These are phyloP conservation scores for Yarrowia sp. DNA, from an alignment of 805 yeast genomes.

Conservation along the genomic window DNA sequence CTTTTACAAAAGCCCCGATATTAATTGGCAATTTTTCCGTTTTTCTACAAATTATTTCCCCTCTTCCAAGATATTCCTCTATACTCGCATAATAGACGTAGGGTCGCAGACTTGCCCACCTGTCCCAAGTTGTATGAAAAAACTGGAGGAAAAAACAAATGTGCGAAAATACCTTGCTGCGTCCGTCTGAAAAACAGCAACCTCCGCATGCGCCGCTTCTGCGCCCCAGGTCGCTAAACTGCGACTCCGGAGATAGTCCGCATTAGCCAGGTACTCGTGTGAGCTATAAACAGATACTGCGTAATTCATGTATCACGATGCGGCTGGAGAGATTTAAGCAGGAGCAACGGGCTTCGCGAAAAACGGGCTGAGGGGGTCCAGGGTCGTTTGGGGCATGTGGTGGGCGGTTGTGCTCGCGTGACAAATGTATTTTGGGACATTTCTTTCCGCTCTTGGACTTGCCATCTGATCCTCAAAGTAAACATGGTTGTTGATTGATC, in stretches of 20 bases:
- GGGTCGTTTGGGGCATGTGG: background rate
- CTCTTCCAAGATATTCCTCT: too few species aligned
- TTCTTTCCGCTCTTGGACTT: background rate
- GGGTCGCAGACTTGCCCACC: constrained; percentile 15
- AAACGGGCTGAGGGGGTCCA: background rate
- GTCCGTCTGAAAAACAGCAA: background rate
- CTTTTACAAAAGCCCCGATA: too few species aligned
- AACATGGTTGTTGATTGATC: background rate
- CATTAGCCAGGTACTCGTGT: constrained; percentile 12
- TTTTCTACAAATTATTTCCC: background rate
- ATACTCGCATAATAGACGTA: background rate
- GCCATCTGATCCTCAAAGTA: background rate
- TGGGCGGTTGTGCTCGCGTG: background rate
- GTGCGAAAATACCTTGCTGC: background rate
- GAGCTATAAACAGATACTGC: background rate
- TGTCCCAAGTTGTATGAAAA: background rate
- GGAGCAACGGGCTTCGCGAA: background rate
- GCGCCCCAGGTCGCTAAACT: constrained; percentile 11
- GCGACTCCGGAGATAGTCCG: background rate
- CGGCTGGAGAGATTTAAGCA: background rate
- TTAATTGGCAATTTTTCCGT: background rate
- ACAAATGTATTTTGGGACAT: background rate
- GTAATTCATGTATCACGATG: background rate
- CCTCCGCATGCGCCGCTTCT: background rate
- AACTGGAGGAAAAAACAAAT: background rate